Evolutionary conservation across 768 basidiomycete genomes (phyloP), one percentile per base, ranked within the genome.

Genomic region (Suillus clintonianus): DNA sequence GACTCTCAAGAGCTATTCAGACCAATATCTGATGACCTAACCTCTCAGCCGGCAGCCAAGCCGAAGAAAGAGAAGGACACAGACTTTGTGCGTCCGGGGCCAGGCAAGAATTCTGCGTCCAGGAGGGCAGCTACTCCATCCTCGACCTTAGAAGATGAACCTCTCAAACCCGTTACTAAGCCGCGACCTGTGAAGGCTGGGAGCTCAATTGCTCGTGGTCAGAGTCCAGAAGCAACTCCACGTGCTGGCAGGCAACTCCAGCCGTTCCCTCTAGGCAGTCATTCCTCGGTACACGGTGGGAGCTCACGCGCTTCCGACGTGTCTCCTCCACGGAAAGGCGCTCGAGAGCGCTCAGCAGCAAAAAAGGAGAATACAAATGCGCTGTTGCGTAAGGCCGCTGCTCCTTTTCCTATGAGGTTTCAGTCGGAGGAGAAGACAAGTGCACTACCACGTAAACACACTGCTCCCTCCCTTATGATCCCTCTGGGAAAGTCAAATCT

Each of bases 1-100:
- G 17, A 64, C 43, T 72, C 74, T 51, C 74, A 74, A 54, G 74
- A 74, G 42, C 14, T 65, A 15, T 45, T 61, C 59, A 68, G 63
- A 32, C 68, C 68, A 0, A 67, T 72, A 61, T 71, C 72, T 17
- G 64, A 68, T 19, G 69, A 61, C 10, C 56, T 70, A 30, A 61
- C 61, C 13, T 27, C 17, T 41, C 24, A 57, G 37, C 24, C 32
- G 19, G 6, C 24, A 39, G 36, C 24, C 51, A 59, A 41, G n/a
- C 17, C 24, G 24, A 53, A 59, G 36, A 57, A 39, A 57, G 37
- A 41, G 24, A 57, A 19, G 5, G 9, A 27, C 10, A 10, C 15
- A 5, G 8, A 2, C 36, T 39, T 17, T 34, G 24, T 24, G 17
- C 56, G 11, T 27, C 56, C 17, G 6, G 39, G 24, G 15, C 56